A percentile compares a stretch with the other conserved stretches of the same genome.
phyloP scores from a whole-genome alignment of 306 rosid genomes.

The Lagenaria siceraria region DNA sequence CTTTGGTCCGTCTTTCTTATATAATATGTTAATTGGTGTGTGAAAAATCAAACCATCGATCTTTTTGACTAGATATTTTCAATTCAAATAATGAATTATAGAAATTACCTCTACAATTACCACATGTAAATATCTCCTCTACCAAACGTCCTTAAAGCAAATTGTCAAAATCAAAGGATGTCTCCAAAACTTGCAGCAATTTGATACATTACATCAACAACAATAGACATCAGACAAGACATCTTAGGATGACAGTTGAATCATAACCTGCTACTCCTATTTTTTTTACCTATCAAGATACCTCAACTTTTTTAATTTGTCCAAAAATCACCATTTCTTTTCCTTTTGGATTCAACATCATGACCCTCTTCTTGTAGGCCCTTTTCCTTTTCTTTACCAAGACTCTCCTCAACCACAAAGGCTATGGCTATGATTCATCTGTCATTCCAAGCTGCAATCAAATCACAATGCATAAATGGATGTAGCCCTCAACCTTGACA shows the following conservation, averaged over 20 bases:
- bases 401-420: neutral
- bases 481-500: neutral
- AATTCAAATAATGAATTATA: neutral
- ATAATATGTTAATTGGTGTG: too few relatives aligned
- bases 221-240: neutral
- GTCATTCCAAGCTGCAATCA: slow-evolving; percentile 18
- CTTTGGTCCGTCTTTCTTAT: too few relatives aligned
- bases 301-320: neutral
- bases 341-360: neutral
- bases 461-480: neutral
- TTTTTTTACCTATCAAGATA: neutral
- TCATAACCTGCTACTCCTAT: slow-evolving; percentile 7
- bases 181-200: neutral
- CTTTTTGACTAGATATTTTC: too few relatives aligned
- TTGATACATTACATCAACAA: neutral
- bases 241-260: slow-evolving; percentile 18
- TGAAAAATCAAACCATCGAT: too few relatives aligned
- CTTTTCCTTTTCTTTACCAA: neutral
- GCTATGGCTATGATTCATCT: slow-evolving; percentile 20
- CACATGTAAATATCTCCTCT: neutral
- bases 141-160: neutral
- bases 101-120: neutral
- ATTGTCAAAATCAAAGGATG: neutral
- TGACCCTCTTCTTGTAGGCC: neutral
- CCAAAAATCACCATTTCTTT: neutral